Base-by-base conservation (phyloP, 257 asterid genomes). In the Avicennia marina region DNA sequence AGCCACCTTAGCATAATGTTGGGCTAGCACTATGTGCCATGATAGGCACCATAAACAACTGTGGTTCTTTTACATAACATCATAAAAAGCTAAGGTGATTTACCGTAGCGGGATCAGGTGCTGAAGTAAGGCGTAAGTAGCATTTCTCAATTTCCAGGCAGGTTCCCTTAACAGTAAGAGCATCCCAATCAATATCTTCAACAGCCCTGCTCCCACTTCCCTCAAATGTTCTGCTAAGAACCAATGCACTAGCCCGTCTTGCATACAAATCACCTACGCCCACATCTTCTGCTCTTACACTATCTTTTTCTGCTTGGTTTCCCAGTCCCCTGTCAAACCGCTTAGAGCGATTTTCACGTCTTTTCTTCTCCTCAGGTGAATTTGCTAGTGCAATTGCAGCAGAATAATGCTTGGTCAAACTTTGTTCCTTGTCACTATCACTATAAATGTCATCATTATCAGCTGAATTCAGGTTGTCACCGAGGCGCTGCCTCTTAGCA, bases 121-220 rank as follows among this genome's bases (percentile, higher is more conserved):
- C 99, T 66, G 99, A 84, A 64, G 99, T 93, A 65, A 93, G 96
- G 47, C 99, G 99, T 71, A 93, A 68, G 75, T 93, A 93, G 51
- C 94, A 91, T 70, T 93, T 93, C 81, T 93, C 99, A 66, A 86
- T 79, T 64, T 86, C 96, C 76, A 79, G 97, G 70, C 95, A 89
- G 60, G 95, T 93, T 53, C 99, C 99, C 78, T 78, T 93, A 53
- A 93, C 94, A 53, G 86, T 82, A 63, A 84, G 89, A 65, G 99
- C 81, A 84, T 93, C 94, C 97, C 97, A 93, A 56, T 89, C 99
- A 62, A 89, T 86, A 84, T 93, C 99, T 79, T 93, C 99, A 47
- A 93, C 97, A 68, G 99, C 97, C 73, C 74, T 70, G 80, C 72
- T 76, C 73, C 88, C 81, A 58, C 78, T 81, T 58, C 89, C 97